Evolutionary conservation across 257 asterid species (phyloP).

Genomic region (Plantago major): DNA sequence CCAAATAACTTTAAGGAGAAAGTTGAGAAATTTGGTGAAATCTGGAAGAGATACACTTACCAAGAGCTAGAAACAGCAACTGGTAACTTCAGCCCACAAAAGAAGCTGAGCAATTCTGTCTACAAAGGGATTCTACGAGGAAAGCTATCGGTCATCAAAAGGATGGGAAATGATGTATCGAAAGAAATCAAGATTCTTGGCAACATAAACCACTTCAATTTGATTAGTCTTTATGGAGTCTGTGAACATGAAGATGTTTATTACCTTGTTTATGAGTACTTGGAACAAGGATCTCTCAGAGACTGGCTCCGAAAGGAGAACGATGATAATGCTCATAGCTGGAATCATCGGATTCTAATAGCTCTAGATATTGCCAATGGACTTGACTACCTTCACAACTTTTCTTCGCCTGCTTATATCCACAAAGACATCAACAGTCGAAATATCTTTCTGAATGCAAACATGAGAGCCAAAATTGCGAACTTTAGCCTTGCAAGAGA

Average conservation of each 20-base stretch:
- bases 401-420: conserved; percentile 55
- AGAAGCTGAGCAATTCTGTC: conserved; percentile 34
- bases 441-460: conserved; percentile 43
- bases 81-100: conserved; percentile 34
- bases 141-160: conserved; percentile 39
- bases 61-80: conserved; percentile 52
- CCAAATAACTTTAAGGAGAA: conserved; percentile 30
- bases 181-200: conserved; percentile 51
- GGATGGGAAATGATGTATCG: conserved; percentile 29
- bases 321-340: conserved; percentile 30
- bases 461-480: conserved; percentile 63
- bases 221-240: conserved; percentile 55
- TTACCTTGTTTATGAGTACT: conserved; percentile 59
- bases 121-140: conserved; percentile 48
- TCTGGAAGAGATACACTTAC: conserved; percentile 35
- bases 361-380: conserved; percentile 72
- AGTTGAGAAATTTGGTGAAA: conserved; percentile 32
- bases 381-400: conserved; percentile 68
- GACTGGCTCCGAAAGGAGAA: conserved; percentile 43
- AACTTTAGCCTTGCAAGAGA: conserved; percentile 45
- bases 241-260: conserved; percentile 33
- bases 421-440: conserved; percentile 50
- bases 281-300: conserved; percentile 55
- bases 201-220: conserved; percentile 56
- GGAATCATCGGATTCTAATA: conserved; percentile 48